Conservation (phyloP, 345 rosid species). For the Eucalyptus coolabah region DNA sequence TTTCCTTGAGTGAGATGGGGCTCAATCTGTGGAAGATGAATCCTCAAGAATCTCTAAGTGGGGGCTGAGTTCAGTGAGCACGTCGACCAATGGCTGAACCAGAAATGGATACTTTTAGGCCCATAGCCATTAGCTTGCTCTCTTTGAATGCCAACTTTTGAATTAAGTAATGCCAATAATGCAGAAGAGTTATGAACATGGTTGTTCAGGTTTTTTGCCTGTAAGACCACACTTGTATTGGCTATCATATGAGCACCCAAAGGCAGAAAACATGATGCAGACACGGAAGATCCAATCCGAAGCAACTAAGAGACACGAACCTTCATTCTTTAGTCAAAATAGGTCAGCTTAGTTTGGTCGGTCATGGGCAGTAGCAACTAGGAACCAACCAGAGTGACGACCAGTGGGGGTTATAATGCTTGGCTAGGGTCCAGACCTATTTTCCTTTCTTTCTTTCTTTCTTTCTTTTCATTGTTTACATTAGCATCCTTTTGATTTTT, state of each 20-base stretch:
- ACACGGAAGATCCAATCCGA: background rate
- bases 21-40: background rate
- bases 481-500: background rate
- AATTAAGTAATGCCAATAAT: background rate
- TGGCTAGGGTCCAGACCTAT: background rate
- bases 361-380: background rate
- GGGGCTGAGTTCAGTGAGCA: background rate
- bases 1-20: background rate
- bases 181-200: background rate
- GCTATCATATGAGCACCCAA: background rate
- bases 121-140: background rate
- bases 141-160: background rate
- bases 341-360: background rate
- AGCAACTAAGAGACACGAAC: background rate
- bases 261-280: background rate
- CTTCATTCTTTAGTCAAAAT: background rate
- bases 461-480: background rate
- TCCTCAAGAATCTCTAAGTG: background rate
- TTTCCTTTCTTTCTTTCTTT: background rate
- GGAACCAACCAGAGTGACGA: background rate
- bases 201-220: background rate
- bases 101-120: background rate
- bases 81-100: background rate
- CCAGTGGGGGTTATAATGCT: background rate
- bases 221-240: background rate